Conservation (phyloP, 345 rosid species). For the Anacardium occidentale region DNA sequence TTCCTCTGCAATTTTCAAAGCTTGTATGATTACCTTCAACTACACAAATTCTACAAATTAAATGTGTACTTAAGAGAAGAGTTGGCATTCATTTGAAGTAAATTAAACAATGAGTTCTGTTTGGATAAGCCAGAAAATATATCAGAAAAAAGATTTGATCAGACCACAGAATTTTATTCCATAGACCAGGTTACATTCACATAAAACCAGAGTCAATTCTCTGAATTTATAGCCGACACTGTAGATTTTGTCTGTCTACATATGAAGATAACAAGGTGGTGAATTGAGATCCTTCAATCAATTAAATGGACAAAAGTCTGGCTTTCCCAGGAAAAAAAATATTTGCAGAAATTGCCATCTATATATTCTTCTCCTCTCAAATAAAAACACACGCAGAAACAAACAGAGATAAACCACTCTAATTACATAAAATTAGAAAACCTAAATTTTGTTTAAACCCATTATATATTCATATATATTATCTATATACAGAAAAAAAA, state of each 20-base stretch:
- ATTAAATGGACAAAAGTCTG: not conserved
- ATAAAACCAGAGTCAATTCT: not conserved
- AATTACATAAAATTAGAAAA: not conserved
- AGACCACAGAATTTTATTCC: not conserved
- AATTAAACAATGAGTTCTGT: not conserved
- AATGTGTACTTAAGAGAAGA: not conserved
- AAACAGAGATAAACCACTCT: not conserved
- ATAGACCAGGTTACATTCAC: not conserved
- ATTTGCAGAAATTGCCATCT: not conserved
- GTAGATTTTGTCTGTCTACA: not conserved
- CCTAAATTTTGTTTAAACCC: not conserved
- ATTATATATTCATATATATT: not conserved
- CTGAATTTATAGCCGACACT: not conserved
- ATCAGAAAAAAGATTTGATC: not conserved
- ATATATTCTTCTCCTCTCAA: no score
- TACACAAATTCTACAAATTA: constrained; percentile 10
- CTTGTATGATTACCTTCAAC: no score
- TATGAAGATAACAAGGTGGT: not conserved
- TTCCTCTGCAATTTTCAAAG: no score
- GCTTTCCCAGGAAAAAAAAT: not conserved
- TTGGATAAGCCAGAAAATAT: no score
- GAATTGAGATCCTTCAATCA: not conserved
- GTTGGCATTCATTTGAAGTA: not conserved
- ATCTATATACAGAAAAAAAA: not conserved
- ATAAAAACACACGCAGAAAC: not conserved